Evolutionary conservation across 1,139 yeast genomes (phyloP), one percentile per base, ranked within the genome.

Genomic region (Magnusiomyces magnusii): DNA sequence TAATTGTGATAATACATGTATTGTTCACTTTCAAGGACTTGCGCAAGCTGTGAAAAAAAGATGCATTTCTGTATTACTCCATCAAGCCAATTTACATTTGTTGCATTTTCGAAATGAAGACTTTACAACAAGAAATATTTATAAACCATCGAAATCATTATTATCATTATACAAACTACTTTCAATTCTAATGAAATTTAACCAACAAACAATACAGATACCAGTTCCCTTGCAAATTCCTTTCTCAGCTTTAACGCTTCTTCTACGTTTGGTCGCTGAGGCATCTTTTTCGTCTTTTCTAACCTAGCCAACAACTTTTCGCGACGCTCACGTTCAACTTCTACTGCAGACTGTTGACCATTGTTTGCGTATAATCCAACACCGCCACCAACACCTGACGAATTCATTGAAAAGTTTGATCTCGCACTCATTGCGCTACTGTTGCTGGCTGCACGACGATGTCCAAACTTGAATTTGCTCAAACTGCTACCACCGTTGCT

Each of bases 161-260:
- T 7, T 44, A 3, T 17, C n/a, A 21, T 21, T 44, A 41, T 15
- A 41, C 17, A 10, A 17, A 10, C 17, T 23, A 21, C 21, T 44
- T 7, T 21, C n/a, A 3, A 19, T 21, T 23, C 10, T 21, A 10
- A 44, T 7, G 5, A 10, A 39, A 39, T 41, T 23, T 27, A 49
- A 25, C 19, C 51, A 10, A 49, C 36, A 49, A 49, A 49, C 47
- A 51, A 34, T 9, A 27, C 42, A n/a, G 21, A 5, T 19, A 9
- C 28, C 54, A 51, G 17, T 5, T 23, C 54, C 34, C 15, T 36
- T 2, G 54, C 54, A 51, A 51, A 51, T 34, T 13, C 19, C 21
- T 24, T 39, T 39, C 67, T 59, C 51, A 72, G 63, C 55, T 71
- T 71, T 3, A 63, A 67, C 2, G 69, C 65, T 57, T 71, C 74